Evolutionary conservation across 352 stramenopile genomes (phyloP).

Genomic region (Phytopythium chamaehyphon): DNA sequence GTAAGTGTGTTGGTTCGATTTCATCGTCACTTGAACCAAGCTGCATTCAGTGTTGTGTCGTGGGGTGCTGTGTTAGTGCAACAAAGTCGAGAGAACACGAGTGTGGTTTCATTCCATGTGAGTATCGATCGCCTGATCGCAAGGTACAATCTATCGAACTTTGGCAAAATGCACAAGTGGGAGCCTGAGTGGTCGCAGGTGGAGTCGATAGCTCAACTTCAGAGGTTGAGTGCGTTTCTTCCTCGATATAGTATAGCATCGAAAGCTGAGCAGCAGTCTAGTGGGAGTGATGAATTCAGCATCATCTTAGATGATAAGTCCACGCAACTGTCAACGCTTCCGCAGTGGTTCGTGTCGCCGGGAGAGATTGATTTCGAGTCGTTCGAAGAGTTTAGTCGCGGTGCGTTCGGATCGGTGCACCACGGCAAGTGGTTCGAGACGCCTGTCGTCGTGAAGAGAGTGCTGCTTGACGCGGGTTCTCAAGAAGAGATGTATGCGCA

Average conservation of each 20-base stretch:
- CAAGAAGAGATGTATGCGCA: background rate
- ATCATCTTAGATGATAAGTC: background rate
- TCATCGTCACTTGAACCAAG: background rate
- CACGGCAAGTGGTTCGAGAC: conserved; percentile 12
- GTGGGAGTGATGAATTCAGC: background rate
- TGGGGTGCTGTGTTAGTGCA: too few species aligned
- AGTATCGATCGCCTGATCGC: background rate
- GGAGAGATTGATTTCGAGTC: background rate
- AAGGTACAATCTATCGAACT: background rate
- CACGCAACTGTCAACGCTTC: background rate
- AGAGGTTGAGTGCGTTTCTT: too few species aligned
- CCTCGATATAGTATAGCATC: too few species aligned
- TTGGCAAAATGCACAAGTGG: background rate
- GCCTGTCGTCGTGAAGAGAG: conserved; percentile 12
- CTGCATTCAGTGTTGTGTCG: too few species aligned
- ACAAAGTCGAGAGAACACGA: background rate
- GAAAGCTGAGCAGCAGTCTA: background rate
- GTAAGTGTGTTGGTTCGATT: too few species aligned
- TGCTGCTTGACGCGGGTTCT: conserved; percentile 1
- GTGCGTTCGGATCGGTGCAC: conserved; percentile 12
- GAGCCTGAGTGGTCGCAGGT: background rate
- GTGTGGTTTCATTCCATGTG: background rate
- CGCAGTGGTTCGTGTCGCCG: background rate
- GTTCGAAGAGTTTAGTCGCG: background rate
- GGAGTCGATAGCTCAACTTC: background rate